These are phyloP conservation scores for Nicotiana knightiana DNA, from an alignment of 257 asterid species.

Conservation along the genomic window DNA sequence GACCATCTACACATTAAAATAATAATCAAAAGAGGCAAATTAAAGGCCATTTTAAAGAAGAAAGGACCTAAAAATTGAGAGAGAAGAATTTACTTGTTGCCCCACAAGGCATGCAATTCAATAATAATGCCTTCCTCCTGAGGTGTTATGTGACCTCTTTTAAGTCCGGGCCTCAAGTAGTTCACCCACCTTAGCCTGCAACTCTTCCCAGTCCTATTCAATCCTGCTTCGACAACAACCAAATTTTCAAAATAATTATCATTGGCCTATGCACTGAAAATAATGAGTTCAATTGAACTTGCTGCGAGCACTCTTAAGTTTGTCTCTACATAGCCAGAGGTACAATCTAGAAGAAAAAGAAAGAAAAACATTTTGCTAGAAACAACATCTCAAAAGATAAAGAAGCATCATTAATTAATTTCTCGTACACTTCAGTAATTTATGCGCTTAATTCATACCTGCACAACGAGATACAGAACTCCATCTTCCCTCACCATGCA, in stretches of 20 bases:
- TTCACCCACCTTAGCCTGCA: slow-evolving; percentile 50
- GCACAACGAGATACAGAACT: slow-evolving; percentile 33
- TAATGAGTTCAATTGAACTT: neutral
- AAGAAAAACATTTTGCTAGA: neutral
- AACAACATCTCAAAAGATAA: neutral
- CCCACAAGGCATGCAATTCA: slow-evolving; percentile 45
- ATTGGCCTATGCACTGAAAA: too few relatives aligned
- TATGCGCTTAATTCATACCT: slow-evolving; percentile 11
- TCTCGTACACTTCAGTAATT: neutral
- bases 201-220: slow-evolving; percentile 42
- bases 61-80: neutral
- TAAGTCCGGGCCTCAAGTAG: slow-evolving; percentile 40
- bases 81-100: slow-evolving; percentile 29
- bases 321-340: neutral
- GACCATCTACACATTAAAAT: slow-evolving; percentile 22
- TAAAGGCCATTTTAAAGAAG: neutral
- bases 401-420: neutral
- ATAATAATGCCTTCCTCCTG: slow-evolving; percentile 42
- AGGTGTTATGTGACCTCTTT: slow-evolving; percentile 37
- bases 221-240: slow-evolving; percentile 16
- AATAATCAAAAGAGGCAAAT: neutral
- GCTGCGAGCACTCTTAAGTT: too few relatives aligned
- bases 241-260: neutral
- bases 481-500: slow-evolving; percentile 45
- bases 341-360: neutral